phyloP scores from a whole-genome alignment of 2,329 filamentous ascomycete species.

The Penicillium corylophilum region DNA sequence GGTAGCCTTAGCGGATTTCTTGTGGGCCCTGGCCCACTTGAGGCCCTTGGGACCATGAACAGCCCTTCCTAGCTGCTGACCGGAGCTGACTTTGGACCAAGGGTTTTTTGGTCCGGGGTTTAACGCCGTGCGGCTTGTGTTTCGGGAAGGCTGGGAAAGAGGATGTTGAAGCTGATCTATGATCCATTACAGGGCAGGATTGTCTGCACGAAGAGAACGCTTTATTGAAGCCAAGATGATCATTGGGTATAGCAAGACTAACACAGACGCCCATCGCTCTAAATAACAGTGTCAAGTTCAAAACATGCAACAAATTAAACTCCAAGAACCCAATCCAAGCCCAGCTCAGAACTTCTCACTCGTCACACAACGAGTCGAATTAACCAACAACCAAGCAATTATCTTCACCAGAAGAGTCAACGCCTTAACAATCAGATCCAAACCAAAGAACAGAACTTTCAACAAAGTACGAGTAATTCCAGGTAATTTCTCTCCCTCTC shows the following conservation, averaged over 20 bases:
- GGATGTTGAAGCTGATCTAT: no score
- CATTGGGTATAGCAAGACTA: slow-evolving; percentile 4
- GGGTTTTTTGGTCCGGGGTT: no score
- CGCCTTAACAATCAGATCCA: slow-evolving; percentile 39
- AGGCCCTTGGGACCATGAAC: no score
- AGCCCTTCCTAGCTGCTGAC: no score
- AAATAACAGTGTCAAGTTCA: neutral
- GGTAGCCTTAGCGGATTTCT: no score
- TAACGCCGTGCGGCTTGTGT: no score
- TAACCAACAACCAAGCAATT: slow-evolving; percentile 43
- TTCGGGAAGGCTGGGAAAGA: no score
- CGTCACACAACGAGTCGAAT: slow-evolving; percentile 39
- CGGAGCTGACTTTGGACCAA: no score
- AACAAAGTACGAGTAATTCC: slow-evolving; percentile 35
- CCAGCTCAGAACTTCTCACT: slow-evolving; percentile 42
- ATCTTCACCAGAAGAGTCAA: slow-evolving; percentile 41
- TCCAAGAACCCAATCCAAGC: slow-evolving; percentile 1
- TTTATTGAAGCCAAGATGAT: neutral
- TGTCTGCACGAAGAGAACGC: no score
- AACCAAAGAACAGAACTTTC: slow-evolving; percentile 38
- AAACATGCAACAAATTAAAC: neutral
- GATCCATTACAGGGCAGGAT: neutral
- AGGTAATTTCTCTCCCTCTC: slow-evolving; percentile 43
- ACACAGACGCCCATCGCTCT: slow-evolving; percentile 4
- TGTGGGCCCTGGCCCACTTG: no score